Evolutionary conservation across 305 asterid species (phyloP), one percentile per base, ranked within the genome.

Genomic region (Fraxinus latifolia): DNA sequence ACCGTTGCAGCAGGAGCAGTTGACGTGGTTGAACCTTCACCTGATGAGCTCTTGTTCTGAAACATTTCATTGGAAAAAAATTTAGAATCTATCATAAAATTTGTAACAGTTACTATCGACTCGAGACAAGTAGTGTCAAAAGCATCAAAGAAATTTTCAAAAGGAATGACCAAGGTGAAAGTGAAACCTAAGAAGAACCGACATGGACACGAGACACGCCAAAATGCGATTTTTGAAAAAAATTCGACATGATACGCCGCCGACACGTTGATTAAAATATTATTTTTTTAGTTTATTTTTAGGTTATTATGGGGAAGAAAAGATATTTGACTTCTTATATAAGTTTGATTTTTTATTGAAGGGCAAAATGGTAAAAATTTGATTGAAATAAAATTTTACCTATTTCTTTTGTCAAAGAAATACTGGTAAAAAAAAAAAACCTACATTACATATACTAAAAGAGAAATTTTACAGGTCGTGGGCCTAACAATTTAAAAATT

Each of bases 21-120:
- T 27, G 95, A 84, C n/a, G 86, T 77, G 47, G 91, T 86, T 60
- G 97, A 91, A 65, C 93, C 92, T 79, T 85, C 97, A 81, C 92
- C 89, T 25, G 91, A 33, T 8, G 94, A 44, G 76, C 82, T 89
- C 91, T 92, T 92, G 82, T 21, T 86, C 90, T 88, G 75, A 85
- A 85, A 80, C 47, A 76, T 68, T 75, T 31, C 42, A 71, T 25
- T 9, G 73, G 60, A 58, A 2, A 73, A 2, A 73, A 78, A 58
- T 70, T 89, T 82, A 76, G 39, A 53, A 84, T 82, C 78, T 50
- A 72, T 19, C 29, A 79, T 1, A 71, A 53, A 62, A 23, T 37
- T 55, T 44, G 27, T 72, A 67, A 27, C 71, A 44, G 67, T 15
- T 42, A 74, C 74, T 4, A 32, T 53, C 67, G 32, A 62, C 72